Evolutionary conservation across 2,329 filamentous ascomycete species (phyloP).

Genomic region (Cryphonectria naterciae): DNA sequence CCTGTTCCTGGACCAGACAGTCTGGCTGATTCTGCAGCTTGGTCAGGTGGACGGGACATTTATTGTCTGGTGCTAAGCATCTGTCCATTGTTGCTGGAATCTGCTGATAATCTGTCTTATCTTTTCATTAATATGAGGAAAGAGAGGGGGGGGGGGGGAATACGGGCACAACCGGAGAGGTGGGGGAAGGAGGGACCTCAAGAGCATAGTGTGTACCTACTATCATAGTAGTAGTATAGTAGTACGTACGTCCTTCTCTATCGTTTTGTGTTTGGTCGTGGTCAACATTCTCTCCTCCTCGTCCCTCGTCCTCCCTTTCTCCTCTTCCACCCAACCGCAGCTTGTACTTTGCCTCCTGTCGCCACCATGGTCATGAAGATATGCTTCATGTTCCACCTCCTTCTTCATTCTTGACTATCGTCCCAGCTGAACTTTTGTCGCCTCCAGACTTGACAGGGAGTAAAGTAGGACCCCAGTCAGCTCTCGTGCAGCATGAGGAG

Average conservation of each 20-base stretch:
- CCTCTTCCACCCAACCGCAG: not conserved
- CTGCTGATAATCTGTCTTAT: constrained; percentile 7
- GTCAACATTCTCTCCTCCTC: not conserved
- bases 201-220: not conserved
- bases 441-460: not conserved
- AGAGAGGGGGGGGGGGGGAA: not conserved
- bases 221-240: too few species aligned
- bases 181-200: not conserved
- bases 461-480: not conserved
- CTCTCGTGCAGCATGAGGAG: constrained; percentile 7
- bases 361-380: not conserved
- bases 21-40: constrained; percentile 18
- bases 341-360: not conserved
- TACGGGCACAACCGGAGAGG: not conserved
- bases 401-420: not conserved
- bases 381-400: not conserved
- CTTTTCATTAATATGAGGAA: not conserved
- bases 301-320: not conserved
- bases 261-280: not conserved
- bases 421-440: not conserved
- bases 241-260: not conserved
- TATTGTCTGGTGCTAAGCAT: constrained; percentile 1
- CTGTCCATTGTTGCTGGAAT: constrained; percentile 6
- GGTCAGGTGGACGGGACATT: constrained; percentile 3
- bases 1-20: constrained; percentile 10